Conservation (phyloP, 495 filamentous ascomycete genomes). For the Xanthoparmelia taractica region DNA sequence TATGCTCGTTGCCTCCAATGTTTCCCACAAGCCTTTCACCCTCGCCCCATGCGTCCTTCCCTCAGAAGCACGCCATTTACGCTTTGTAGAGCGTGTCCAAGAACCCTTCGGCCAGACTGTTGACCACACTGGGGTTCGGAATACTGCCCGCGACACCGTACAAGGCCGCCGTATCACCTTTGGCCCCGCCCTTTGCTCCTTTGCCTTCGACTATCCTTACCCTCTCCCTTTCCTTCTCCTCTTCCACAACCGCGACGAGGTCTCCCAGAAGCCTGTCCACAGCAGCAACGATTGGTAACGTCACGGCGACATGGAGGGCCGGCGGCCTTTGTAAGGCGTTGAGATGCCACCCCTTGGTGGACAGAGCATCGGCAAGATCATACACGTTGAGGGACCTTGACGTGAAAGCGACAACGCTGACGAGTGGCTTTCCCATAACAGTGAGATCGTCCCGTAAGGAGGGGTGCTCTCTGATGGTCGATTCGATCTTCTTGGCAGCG, state of each 20-base stretch:
- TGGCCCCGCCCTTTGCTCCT: conserved; percentile 53
- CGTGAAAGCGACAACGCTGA: conserved; percentile 83
- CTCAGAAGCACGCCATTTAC: conserved; percentile 33
- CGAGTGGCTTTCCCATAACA: conserved; percentile 76
- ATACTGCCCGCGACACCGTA: conserved; percentile 94
- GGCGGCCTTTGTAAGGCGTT: conserved; percentile 88
- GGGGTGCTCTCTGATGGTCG: conserved; percentile 59
- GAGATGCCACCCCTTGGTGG: conserved; percentile 81
- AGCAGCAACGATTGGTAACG: conserved; percentile 74
- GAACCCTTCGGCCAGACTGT: conserved; percentile 82
- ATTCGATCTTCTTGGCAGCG: conserved; percentile 72
- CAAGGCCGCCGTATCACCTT: conserved; percentile 70
- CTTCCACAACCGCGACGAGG: conserved; percentile 68
- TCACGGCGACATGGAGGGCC: conserved; percentile 96
- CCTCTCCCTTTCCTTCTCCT: conserved; percentile 59
- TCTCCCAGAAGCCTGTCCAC: conserved; percentile 69
- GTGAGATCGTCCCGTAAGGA: conserved; percentile 62
- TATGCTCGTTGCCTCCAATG: neutral
- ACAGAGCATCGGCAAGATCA: conserved; percentile 81
- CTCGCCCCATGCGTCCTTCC: neutral
- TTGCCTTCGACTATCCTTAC: conserved; percentile 65
- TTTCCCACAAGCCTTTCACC: neutral
- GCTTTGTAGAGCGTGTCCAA: conserved; percentile 95
- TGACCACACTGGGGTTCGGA: conserved; percentile 91
- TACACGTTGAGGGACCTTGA: conserved; percentile 72